Conservation (phyloP, 1,284 basidiomycete genomes). For the Irpex lacteus region DNA sequence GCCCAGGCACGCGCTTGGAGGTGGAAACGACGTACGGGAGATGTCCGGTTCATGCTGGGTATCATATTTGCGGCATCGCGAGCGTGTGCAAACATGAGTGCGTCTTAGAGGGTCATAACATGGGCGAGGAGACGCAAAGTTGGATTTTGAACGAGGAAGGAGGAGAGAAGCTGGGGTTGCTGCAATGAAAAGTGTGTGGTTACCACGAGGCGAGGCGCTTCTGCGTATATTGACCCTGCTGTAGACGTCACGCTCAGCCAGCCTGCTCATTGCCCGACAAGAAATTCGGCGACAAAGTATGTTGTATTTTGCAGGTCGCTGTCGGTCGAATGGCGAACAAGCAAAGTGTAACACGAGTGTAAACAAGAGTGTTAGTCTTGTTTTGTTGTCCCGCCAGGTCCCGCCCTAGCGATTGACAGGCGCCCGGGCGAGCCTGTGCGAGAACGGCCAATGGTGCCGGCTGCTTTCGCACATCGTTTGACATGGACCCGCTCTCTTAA, state of each 20-base stretch:
- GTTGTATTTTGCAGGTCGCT: background rate
- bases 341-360: background rate
- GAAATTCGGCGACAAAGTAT: background rate
- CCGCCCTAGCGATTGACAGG: background rate
- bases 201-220: background rate
- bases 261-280: background rate
- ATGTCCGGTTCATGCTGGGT: background rate
- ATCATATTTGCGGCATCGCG: background rate
- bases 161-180: background rate
- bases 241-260: background rate
- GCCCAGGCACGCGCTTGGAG: background rate
- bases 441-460: background rate
- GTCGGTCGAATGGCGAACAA: background rate
- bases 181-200: conserved; percentile 1
- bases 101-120: background rate
- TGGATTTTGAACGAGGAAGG: background rate
- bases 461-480: conserved; percentile 1
- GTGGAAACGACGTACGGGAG: background rate
- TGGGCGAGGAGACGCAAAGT: background rate
- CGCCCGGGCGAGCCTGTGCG: conserved; percentile 1
- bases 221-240: background rate
- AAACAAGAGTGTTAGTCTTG: background rate
- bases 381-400: background rate
- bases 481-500: background rate
- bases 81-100: conserved; percentile 1